Percentiles rank a stretch among this genome's conserved stretches.
Conservation (phyloP, 345 rosid species). For the Bretschneidera sinensis region DNA sequence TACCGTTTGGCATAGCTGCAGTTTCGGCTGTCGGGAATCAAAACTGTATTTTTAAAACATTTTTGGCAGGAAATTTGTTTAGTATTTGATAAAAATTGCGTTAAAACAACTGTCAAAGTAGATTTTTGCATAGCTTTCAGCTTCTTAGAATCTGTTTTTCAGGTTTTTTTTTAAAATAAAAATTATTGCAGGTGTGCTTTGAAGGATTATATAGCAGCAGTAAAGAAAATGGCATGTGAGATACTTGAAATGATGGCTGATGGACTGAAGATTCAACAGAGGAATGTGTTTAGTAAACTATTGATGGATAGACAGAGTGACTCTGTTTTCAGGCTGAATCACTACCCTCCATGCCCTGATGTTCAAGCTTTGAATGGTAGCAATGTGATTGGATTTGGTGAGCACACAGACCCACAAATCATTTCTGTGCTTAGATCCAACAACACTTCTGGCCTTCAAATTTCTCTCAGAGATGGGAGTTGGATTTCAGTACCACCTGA, state of each 20-base stretch:
- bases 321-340: conserved; percentile 68
- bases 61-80: too few relatives aligned
- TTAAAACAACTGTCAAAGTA: too few relatives aligned
- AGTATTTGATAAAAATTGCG: too few relatives aligned
- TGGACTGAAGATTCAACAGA: conserved; percentile 56
- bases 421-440: conserved; percentile 77
- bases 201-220: conserved; percentile 54
- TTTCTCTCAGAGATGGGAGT: conserved; percentile 48
- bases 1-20: too few relatives aligned
- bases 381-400: conserved; percentile 69
- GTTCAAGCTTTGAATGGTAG: conserved; percentile 11
- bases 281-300: conserved; percentile 57
- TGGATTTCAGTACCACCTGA: conserved; percentile 88
- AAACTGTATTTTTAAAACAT: too few relatives aligned
- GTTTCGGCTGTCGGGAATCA: too few relatives aligned
- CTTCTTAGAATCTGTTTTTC: too few relatives aligned
- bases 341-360: conserved; percentile 58
- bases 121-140: too few relatives aligned
- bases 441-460: conserved; percentile 81
- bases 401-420: conserved; percentile 92
- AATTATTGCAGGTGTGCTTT: conserved; percentile 46
- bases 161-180: too few relatives aligned
- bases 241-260: conserved; percentile 69
- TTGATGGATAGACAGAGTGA: conserved; percentile 63
- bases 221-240: conserved; percentile 58